Percentiles rank a stretch among this genome's conserved stretches.
phyloP scores from a whole-genome alignment of 306 rosid genomes.

The Carpinus fangiana region DNA sequence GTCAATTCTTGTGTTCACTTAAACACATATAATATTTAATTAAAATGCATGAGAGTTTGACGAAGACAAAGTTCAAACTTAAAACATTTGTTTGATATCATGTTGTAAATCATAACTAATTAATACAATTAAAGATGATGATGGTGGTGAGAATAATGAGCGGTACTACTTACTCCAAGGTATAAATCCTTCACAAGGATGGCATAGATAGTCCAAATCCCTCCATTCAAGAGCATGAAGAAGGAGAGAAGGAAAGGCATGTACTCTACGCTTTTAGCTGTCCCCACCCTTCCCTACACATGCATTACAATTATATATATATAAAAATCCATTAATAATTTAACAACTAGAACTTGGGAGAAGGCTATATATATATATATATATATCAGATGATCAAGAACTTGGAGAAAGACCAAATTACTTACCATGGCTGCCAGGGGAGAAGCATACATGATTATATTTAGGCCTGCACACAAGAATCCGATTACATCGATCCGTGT shows the following conservation, averaged over 20 bases:
- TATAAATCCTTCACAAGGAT: not conserved
- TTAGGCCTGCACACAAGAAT: conserved; percentile 26
- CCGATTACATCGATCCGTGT: conserved; percentile 30
- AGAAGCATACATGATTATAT: conserved; percentile 38
- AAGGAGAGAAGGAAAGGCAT: conserved; percentile 50
- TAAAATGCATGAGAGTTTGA: no score
- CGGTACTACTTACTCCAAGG: not conserved
- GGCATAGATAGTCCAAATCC: conserved; percentile 37
- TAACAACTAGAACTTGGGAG: not conserved
- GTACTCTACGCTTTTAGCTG: conserved; percentile 43
- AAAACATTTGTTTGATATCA: no score
- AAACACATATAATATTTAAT: no score
- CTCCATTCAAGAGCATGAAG: conserved; percentile 40
- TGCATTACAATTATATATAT: not conserved
- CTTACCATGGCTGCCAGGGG: conserved; percentile 40
- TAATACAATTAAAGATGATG: not conserved
- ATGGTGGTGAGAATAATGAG: not conserved
- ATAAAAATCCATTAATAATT: not conserved
- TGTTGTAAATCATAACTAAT: no score
- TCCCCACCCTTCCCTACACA: conserved; percentile 43
- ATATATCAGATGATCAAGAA: no score
- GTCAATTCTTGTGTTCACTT: no score
- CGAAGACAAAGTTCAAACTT: no score
- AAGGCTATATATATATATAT: no score
- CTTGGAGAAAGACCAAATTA: no score